Base-by-base conservation (phyloP, 768 basidiomycete species). In the Porpolomopsis calyptriformis region DNA sequence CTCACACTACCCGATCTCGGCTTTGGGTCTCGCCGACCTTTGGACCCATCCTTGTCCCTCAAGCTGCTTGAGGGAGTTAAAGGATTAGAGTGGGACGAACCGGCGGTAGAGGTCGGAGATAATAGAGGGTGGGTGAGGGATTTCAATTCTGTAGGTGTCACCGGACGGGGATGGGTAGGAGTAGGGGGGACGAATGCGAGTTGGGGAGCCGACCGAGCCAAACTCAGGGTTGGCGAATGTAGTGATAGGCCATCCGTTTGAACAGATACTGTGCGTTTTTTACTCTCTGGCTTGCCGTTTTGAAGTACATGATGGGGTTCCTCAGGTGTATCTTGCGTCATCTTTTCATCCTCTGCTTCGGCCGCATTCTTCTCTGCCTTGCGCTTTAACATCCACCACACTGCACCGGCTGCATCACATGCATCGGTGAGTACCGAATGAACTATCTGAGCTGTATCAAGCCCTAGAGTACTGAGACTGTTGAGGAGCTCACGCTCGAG, bases 311-410 rank as follows among this genome's bases (percentile, higher is more conserved):
- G 48, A 57, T 54, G 48, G n/a, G 37, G 40, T 45, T 51, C 49
- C 51, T 55, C 54, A 39, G 43, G 42, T 24, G 47, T 46, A 40
- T 48, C 52, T 31, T 60, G 60, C 36, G 36, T 53, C 51, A 43
- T 49, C 11, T 46, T 40, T 19, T 49, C 52, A 12, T 59, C 57
- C 36, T 50, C 51, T 24, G 51, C 67, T 20, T 70, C 70, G 11
- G 59, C 18, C 8, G 69, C 70, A 37, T 71, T 74, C 52, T 64
- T 78, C 69, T 77, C 91, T 16, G 79, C 76, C 55, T 81, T 92
- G 60, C 80, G 77, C 61, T 80, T 84, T 40, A 97, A 68, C 76
- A 94, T 88, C 96, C 96, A 99, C 93, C 93, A 99, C 6, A 89
- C 64, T 1, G 93, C 89, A 7, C 90, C 85, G 10, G 85, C 75